These are phyloP conservation scores for Protomyces inundatus DNA, from an alignment of 1,139 yeast species.

Conservation along the genomic window DNA sequence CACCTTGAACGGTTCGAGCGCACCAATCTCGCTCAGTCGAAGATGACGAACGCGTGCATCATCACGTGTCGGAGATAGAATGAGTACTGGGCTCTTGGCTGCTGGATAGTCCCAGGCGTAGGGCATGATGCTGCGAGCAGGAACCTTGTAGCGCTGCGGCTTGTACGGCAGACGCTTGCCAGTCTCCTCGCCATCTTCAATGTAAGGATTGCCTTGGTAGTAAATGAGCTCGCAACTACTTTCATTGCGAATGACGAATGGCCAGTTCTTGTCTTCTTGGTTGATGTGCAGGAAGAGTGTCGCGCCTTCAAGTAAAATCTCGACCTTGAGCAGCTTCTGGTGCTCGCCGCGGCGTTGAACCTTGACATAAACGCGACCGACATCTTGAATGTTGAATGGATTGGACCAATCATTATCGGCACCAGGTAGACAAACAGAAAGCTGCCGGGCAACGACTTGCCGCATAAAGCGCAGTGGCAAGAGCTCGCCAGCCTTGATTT, in stretches of 20 bases:
- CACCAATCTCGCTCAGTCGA: conserved; percentile 89
- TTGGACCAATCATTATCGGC: conserved; percentile 72
- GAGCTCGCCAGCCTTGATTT: conserved; percentile 44
- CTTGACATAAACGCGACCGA: conserved; percentile 75
- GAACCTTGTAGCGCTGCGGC: conserved; percentile 62
- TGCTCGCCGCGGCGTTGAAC: conserved; percentile 59
- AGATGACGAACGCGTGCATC: conserved; percentile 67
- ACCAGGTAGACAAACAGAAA: conserved; percentile 56
- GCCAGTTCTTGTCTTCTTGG: conserved; percentile 80
- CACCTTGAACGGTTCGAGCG: conserved; percentile 71
- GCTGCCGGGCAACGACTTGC: conserved; percentile 47
- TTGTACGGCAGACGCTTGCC: conserved; percentile 46
- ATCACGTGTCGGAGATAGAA: conserved; percentile 51
- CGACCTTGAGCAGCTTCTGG: conserved; percentile 65
- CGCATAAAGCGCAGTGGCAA: conserved; percentile 65
- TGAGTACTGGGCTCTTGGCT: conserved; percentile 73
- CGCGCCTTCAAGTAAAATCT: conserved; percentile 70
- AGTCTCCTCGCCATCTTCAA: conserved; percentile 35
- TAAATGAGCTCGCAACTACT: conserved; percentile 77
- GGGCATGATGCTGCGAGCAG: conserved; percentile 93
- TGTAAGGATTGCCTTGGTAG: conserved; percentile 53
- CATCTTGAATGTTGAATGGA: conserved; percentile 75
- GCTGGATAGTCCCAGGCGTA: conserved; percentile 98
- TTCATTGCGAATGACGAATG: conserved; percentile 82
- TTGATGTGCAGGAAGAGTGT: conserved; percentile 71